A percentile compares a stretch with the other conserved stretches of the same genome.
phyloP scores from a whole-genome alignment of 495 filamentous ascomycete genomes.

The Penicillium coprophilum region DNA sequence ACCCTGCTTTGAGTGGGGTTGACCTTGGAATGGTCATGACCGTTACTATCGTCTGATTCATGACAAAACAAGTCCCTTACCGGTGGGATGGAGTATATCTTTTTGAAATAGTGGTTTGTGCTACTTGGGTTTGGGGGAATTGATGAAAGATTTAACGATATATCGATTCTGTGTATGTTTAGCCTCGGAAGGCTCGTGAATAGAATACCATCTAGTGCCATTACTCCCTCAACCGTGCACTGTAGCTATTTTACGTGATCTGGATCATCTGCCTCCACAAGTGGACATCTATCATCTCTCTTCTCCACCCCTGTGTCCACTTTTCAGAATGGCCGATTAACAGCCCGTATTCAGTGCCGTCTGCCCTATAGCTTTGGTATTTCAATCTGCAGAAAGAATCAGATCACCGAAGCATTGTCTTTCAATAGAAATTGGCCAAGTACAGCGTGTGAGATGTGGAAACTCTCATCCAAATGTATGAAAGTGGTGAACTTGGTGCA shows the following conservation, averaged over 20 bases:
- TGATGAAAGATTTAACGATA: background rate
- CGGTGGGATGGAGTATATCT: background rate
- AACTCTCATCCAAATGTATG: too few species aligned
- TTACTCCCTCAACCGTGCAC: background rate
- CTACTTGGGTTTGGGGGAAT: constrained; percentile 20
- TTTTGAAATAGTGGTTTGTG: background rate
- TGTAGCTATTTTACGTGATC: background rate
- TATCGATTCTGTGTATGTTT: constrained; percentile 6
- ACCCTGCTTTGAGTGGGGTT: constrained; percentile 27
- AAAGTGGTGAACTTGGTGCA: too few species aligned
- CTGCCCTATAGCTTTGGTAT: too few species aligned
- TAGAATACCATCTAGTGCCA: background rate
- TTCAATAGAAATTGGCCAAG: too few species aligned
- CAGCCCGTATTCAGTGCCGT: too few species aligned
- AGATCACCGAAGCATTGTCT: too few species aligned
- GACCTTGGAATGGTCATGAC: background rate
- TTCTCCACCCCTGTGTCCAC: too few species aligned
- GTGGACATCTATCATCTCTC: too few species aligned
- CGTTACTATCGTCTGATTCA: background rate
- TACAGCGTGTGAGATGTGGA: too few species aligned
- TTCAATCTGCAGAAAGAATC: too few species aligned
- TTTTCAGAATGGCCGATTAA: too few species aligned
- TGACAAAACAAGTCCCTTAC: background rate
- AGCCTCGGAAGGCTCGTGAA: background rate
- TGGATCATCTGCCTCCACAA: too few species aligned